Percentiles rank a stretch among this genome's conserved stretches.
phyloP scores from a whole-genome alignment of 2,329 filamentous ascomycete species.

The Madurella mycetomatis region DNA sequence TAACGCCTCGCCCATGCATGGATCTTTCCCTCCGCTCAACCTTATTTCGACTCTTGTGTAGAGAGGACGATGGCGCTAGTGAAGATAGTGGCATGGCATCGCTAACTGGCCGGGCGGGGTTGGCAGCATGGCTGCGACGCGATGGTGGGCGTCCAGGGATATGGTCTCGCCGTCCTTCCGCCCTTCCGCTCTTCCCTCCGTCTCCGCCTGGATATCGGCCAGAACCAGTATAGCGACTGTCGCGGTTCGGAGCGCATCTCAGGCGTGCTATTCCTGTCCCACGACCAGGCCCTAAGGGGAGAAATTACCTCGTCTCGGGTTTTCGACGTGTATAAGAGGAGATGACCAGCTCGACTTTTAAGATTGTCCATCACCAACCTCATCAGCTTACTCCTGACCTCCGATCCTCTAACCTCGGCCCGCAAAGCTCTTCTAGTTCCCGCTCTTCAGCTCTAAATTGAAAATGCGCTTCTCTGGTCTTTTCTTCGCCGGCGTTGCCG shows the following conservation, averaged over 20 bases:
- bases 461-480: slow-evolving; percentile 20
- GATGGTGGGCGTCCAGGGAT: slow-evolving; percentile 1
- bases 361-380: no score
- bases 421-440: background rate
- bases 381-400: background rate
- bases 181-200: background rate
- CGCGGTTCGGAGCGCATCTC: background rate
- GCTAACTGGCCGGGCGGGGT: background rate
- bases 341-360: no score
- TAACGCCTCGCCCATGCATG: background rate
- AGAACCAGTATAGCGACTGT: background rate
- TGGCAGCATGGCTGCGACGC: slow-evolving; percentile 13
- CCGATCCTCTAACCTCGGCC: background rate
- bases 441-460: background rate
- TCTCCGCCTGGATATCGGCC: background rate
- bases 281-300: background rate
- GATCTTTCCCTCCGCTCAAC: slow-evolving; percentile 1
- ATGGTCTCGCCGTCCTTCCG: background rate
- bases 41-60: slow-evolving; percentile 6
- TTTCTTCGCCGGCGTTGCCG: slow-evolving; percentile 15
- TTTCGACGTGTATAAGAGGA: no score
- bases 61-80: background rate
- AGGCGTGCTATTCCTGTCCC: background rate
- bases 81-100: slow-evolving; percentile 1
- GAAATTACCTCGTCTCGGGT: no score